Conservation (phyloP, 1,284 basidiomycete species). For the Mixia osmundae region DNA sequence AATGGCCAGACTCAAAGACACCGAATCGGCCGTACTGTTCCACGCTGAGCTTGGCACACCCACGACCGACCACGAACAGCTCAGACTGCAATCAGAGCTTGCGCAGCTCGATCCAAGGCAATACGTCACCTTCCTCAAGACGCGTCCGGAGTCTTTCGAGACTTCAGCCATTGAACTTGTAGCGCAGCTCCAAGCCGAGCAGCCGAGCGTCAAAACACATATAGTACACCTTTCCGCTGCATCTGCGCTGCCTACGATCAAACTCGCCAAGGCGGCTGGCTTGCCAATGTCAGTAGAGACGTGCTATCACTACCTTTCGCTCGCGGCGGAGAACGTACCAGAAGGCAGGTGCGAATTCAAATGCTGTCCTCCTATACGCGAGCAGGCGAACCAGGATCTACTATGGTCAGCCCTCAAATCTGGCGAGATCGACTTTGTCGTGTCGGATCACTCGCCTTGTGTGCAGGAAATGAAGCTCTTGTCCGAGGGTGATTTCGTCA, state of each 20-base stretch:
- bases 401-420: constrained; percentile 54
- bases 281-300: constrained; percentile 54
- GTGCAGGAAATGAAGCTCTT: constrained; percentile 52
- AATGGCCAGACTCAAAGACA: constrained; percentile 47
- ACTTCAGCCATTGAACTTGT: constrained; percentile 39
- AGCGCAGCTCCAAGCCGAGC: constrained; percentile 34
- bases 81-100: no score
- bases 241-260: constrained; percentile 47
- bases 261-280: constrained; percentile 34
- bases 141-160: constrained; percentile 56
- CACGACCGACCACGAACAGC: no score
- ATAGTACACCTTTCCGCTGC: constrained; percentile 80
- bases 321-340: constrained; percentile 28
- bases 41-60: constrained; percentile 60
- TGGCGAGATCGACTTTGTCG: constrained; percentile 65
- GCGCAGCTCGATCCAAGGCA: constrained; percentile 25
- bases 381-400: constrained; percentile 38
- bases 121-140: constrained; percentile 59
- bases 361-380: constrained; percentile 81
- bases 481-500: constrained; percentile 55
- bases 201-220: constrained; percentile 53
- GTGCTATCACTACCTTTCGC: constrained; percentile 58
- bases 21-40: constrained; percentile 49
- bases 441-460: constrained; percentile 85
- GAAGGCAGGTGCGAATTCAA: constrained; percentile 57